Base-by-base conservation (phyloP, 139 green algal species). In the Volvox africanus region DNA sequence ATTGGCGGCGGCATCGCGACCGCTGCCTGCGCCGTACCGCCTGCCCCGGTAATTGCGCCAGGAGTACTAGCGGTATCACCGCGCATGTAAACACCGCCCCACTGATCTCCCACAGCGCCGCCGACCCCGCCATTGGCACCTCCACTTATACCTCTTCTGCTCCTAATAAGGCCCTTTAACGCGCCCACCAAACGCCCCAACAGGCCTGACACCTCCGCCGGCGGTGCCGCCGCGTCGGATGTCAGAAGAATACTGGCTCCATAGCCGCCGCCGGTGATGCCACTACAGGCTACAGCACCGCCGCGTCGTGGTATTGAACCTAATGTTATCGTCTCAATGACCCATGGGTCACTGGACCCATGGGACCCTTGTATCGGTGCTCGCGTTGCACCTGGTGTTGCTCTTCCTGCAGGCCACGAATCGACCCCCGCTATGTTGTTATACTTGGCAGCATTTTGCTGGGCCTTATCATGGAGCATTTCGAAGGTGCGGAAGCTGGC, bases 201-300 rank as follows among this genome's bases (percentile, higher is more conserved):
- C 2, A 87, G 81, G n/a, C 30, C 81, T 33, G 81, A 76, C 35
- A 76, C 50, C 61, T 30, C 81, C 61, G n/a, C 81, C 61, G 81
- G 17, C 81, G 50, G 61, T 55, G 28, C 61, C 33, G 30, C 81
- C 13, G 81, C 81, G 11, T 55, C 81, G 3, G 24, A 0, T n/a
- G 81, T 76, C 61, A 87, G 61, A 18, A 87, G 61, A 24, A 30
- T 76, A 17, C 81, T 87, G 61, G 30, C 30, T n/a, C 55, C 32
- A 2, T 21, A 32, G 33, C 76, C 76, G 76, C 33, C 32, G 76
- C 33, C 76, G 30, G 37, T 26, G 78, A 2, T 32, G 36, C 76
- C 76, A 9, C 33, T 28, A 20, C 76, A 5, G 9, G 9, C 44
- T 55, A 32, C 76, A 36, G 71, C 71, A 79, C 28, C 71, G 71